Evolutionary conservation across 2,329 filamentous ascomycete species (phyloP).

Genomic region (Chaetothyriales sp.): DNA sequence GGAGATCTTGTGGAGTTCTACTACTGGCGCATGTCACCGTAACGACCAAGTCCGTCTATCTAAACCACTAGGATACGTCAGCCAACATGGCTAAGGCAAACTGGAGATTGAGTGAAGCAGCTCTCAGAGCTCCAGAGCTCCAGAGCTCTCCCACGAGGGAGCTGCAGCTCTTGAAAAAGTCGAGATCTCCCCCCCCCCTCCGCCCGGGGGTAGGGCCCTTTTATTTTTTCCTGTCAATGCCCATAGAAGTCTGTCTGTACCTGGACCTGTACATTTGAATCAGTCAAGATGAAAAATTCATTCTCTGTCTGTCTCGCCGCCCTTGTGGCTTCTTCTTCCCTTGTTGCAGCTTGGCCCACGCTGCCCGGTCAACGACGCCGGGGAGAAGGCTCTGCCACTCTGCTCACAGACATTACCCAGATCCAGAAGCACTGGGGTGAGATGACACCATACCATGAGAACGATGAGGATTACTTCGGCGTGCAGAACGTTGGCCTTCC

Average conservation of each 20-base stretch:
- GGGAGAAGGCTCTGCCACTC: conserved; percentile 1
- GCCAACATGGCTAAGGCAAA: too few species aligned
- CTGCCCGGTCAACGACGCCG: background rate
- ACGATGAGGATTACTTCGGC: conserved; percentile 30
- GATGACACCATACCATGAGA: conserved; percentile 35
- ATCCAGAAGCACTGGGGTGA: conserved; percentile 35
- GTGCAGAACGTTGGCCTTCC: conserved; percentile 31
- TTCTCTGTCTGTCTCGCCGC: background rate
- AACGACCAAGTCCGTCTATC: too few species aligned
- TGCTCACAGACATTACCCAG: conserved; percentile 22
- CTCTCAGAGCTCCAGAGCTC: background rate
- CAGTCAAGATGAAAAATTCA: background rate
- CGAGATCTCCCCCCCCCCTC: background rate
- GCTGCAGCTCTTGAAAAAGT: too few species aligned
- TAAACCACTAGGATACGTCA: background rate
- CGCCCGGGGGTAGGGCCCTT: background rate
- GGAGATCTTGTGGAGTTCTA: background rate
- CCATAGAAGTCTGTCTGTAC: too few species aligned
- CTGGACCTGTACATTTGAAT: background rate
- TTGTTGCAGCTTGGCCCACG: background rate
- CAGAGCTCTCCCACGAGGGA: background rate
- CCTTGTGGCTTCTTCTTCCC: background rate
- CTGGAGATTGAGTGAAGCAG: background rate
- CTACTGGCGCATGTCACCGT: too few species aligned
- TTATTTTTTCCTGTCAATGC: background rate